A percentile compares a stretch with the other conserved stretches of the same genome.
phyloP scores from a whole-genome alignment of 1,284 basidiomycete species.

The Lignosus rhinocerotis region DNA sequence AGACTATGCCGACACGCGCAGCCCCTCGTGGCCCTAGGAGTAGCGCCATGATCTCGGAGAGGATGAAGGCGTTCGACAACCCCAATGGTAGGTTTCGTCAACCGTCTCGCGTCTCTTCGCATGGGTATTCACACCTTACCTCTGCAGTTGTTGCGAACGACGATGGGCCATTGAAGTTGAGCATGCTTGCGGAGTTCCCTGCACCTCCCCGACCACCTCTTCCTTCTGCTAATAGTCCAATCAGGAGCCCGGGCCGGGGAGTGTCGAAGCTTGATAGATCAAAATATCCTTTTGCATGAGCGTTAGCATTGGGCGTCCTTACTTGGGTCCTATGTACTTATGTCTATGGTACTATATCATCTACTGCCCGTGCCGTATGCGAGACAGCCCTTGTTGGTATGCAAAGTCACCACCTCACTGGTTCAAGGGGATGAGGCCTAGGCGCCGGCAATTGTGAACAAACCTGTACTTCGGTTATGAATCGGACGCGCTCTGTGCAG shows the following conservation, averaged over 20 bases:
- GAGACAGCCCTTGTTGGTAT: no score
- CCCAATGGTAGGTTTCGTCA: constrained; percentile 21
- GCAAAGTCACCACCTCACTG: no score
- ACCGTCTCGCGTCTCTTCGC: not conserved
- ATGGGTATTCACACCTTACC: not conserved
- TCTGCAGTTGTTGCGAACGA: constrained; percentile 13
- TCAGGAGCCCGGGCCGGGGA: constrained; percentile 14
- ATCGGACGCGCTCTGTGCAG: no score
- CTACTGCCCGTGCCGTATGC: not conserved
- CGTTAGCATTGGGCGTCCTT: not conserved
- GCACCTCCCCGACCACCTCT: constrained; percentile 41
- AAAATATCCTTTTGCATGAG: constrained; percentile 36
- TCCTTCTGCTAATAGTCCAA: constrained; percentile 24
- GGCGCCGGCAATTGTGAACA: no score
- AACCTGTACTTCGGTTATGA: no score
- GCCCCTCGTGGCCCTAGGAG: constrained; percentile 34
- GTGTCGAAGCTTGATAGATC: constrained; percentile 40
- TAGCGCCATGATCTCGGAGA: constrained; percentile 49
- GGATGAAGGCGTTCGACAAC: constrained; percentile 42
- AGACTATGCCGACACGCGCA: constrained; percentile 23
- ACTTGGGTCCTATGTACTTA: constrained; percentile 12
- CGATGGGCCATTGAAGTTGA: constrained; percentile 24
- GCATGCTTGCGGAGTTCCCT: constrained; percentile 39
- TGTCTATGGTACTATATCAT: constrained; percentile 12
- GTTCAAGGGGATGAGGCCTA: no score